phyloP scores from a whole-genome alignment of 75 land plant species.

The Pinus tabuliformis region DNA sequence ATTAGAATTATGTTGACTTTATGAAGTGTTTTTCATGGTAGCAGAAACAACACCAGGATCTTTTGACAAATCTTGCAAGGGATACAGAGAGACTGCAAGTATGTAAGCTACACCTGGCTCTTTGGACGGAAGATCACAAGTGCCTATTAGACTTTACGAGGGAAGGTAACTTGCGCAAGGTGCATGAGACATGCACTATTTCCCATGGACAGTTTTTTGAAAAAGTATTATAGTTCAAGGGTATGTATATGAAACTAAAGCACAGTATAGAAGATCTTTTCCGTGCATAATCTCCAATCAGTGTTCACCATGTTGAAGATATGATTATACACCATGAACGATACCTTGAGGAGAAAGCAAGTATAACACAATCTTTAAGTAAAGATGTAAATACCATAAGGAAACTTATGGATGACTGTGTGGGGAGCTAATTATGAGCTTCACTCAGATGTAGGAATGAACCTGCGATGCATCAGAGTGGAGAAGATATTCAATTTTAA shows the following conservation, averaged over 20 bases:
- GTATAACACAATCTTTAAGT: conserved; percentile 87
- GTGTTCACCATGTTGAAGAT: conserved; percentile 43
- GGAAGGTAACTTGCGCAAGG: conserved; percentile 45
- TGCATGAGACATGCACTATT: conserved; percentile 48
- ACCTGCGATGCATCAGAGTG: conserved; percentile 9
- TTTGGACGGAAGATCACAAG: conserved; percentile 45
- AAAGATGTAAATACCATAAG: conserved; percentile 90
- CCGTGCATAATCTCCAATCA: conserved; percentile 29
- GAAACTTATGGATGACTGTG: conserved; percentile 80
- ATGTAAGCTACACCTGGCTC: conserved; percentile 57
- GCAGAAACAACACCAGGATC: conserved; percentile 61
- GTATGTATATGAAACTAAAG: conserved; percentile 54
- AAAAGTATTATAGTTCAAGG: conserved; percentile 72
- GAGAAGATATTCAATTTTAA: conserved; percentile 26
- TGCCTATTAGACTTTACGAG: conserved; percentile 84
- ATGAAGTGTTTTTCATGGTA: conserved; percentile 59
- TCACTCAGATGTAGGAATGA: conserved; percentile 48
- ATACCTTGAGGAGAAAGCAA: conserved; percentile 69
- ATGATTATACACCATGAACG: conserved; percentile 57
- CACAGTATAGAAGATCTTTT: conserved; percentile 53
- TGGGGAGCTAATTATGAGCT: conserved; percentile 46
- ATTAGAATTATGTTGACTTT: conserved; percentile 67
- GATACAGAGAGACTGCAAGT: conserved; percentile 39
- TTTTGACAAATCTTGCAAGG: conserved; percentile 52
- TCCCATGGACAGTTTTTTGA: conserved; percentile 73